Conservation (phyloP, 306 rosid genomes). For the Cucurbita maxima region DNA sequence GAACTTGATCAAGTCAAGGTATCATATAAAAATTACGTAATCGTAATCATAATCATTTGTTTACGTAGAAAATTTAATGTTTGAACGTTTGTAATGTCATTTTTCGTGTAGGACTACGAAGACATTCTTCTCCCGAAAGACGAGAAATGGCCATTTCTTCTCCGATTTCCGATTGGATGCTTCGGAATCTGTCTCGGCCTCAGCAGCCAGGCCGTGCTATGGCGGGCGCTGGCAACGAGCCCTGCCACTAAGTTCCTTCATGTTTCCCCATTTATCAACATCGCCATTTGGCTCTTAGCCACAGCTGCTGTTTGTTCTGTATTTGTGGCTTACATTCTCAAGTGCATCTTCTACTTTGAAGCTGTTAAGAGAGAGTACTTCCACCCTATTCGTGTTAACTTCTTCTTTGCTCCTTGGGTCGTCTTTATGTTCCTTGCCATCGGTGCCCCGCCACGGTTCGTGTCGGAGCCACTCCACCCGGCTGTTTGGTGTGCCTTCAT, state of each 20-base stretch:
- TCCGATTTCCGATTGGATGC: constrained; percentile 68
- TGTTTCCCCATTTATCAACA: constrained; percentile 33
- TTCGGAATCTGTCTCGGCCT: constrained; percentile 82
- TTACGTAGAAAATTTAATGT: no score
- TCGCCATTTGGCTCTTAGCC: constrained; percentile 49
- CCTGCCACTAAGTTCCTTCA: constrained; percentile 57
- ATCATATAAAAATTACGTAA: neutral
- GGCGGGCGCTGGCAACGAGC: constrained; percentile 69
- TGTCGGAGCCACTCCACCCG: constrained; percentile 42
- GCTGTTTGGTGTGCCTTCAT: constrained; percentile 55
- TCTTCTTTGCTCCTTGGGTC: constrained; percentile 89
- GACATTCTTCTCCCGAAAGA: constrained; percentile 88
- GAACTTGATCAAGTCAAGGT: constrained; percentile 91
- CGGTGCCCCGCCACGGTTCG: constrained; percentile 27
- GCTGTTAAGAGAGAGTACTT: constrained; percentile 74
- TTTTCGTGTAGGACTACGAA: constrained; percentile 40
- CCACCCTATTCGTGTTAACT: constrained; percentile 66
- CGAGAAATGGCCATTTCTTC: constrained; percentile 77
- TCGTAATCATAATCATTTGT: no score
- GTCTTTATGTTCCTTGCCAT: constrained; percentile 72
- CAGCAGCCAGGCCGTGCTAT: constrained; percentile 66
- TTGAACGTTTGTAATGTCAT: neutral
- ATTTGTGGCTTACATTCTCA: constrained; percentile 47
- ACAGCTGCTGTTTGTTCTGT: constrained; percentile 27
- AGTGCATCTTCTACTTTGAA: constrained; percentile 74